These are phyloP conservation scores for Mycosphaerella sp. DNA, from an alignment of 2,329 filamentous ascomycete genomes.

Conservation along the genomic window DNA sequence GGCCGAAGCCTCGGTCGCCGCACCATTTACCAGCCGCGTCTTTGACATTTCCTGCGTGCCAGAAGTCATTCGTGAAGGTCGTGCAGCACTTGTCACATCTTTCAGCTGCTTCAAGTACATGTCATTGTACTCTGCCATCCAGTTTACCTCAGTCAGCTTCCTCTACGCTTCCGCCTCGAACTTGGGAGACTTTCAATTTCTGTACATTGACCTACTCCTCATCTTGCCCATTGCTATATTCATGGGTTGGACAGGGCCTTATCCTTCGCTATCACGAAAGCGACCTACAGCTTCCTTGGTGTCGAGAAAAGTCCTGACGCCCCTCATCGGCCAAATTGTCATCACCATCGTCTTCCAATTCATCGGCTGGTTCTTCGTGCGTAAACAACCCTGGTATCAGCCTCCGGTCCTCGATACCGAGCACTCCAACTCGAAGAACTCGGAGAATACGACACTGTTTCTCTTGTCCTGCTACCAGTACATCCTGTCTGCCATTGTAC, in stretches of 20 bases:
- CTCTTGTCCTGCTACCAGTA: slow-evolving; percentile 91
- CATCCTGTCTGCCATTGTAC: slow-evolving; percentile 78
- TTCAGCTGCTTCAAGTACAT: slow-evolving; percentile 99
- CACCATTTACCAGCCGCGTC: slow-evolving; percentile 88
- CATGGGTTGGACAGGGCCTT: slow-evolving; percentile 95
- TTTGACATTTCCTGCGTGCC: slow-evolving; percentile 97
- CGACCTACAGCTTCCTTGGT: slow-evolving; percentile 88
- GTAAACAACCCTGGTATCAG: slow-evolving; percentile 76
- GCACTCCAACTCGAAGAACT: slow-evolving; percentile 81
- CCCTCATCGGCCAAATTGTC: slow-evolving; percentile 79
- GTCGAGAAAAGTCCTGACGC: slow-evolving; percentile 83
- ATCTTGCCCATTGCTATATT: slow-evolving; percentile 97
- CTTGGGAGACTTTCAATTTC: slow-evolving; percentile 93
- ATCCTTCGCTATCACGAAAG: slow-evolving; percentile 69
- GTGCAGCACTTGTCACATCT: slow-evolving; percentile 92
- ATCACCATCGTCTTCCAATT: slow-evolving; percentile 75
- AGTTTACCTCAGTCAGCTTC: slow-evolving; percentile 96
- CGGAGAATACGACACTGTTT: slow-evolving; percentile 88
- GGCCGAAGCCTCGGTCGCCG: slow-evolving; percentile 95
- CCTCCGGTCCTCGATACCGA: slow-evolving; percentile 71
- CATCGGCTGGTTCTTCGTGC: slow-evolving; percentile 66
- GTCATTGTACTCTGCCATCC: slow-evolving; percentile 98
- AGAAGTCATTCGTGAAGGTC: slow-evolving; percentile 85
- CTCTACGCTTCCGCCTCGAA: slow-evolving; percentile 91
- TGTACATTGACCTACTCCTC: slow-evolving; percentile 88